Conservation (phyloP, 192 early-diverging fungal genomes). For the Hyaloraphidium curvatum region DNA sequence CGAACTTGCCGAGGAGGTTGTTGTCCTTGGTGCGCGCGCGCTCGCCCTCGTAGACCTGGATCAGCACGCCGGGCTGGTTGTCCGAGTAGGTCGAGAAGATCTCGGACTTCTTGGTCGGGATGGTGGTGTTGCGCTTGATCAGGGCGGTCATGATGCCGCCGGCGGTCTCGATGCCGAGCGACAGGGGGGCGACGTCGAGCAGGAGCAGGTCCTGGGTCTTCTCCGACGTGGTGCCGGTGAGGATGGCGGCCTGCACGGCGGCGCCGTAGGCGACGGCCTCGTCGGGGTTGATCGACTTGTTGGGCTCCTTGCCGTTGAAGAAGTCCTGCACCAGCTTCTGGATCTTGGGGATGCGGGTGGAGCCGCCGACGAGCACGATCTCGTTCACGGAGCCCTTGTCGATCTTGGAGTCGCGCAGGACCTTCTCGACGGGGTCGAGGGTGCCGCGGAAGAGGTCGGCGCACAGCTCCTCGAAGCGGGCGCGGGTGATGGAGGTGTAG, state of each 20-base stretch:
- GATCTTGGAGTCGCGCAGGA: slow-evolving; percentile 87
- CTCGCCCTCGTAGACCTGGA: slow-evolving; percentile 97
- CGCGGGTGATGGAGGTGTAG: slow-evolving; percentile 95
- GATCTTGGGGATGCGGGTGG: slow-evolving; percentile 98
- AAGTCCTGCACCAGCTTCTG: slow-evolving; percentile 94
- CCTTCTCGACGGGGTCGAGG: slow-evolving; percentile 90
- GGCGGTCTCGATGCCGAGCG: slow-evolving; percentile 94
- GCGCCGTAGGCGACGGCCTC: slow-evolving; percentile 98
- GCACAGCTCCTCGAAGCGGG: slow-evolving; percentile 98
- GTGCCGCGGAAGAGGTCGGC: slow-evolving; percentile 88
- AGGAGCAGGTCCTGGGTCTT: slow-evolving; percentile 89
- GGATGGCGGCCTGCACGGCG: slow-evolving; percentile 92
- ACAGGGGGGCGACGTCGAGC: slow-evolving; percentile 89
- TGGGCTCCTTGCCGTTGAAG: slow-evolving; percentile 98
- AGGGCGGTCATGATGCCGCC: slow-evolving; percentile 97
- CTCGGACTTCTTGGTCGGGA: slow-evolving; percentile 96
- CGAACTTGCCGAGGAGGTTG: slow-evolving; percentile 96
- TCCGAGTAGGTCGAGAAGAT: slow-evolving; percentile 95
- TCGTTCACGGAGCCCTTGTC: slow-evolving; percentile 79
- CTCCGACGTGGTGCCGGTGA: slow-evolving; percentile 88
- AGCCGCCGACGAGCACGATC: slow-evolving; percentile 94
- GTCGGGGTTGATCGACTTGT: slow-evolving; percentile 93
- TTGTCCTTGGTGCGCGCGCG: slow-evolving; percentile 94
- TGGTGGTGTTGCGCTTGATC: slow-evolving; percentile 94
- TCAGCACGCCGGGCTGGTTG: slow-evolving; percentile 95